Evolutionary conservation across 352 stramenopile species (phyloP).

Genomic region (Pythium plurisporium): DNA sequence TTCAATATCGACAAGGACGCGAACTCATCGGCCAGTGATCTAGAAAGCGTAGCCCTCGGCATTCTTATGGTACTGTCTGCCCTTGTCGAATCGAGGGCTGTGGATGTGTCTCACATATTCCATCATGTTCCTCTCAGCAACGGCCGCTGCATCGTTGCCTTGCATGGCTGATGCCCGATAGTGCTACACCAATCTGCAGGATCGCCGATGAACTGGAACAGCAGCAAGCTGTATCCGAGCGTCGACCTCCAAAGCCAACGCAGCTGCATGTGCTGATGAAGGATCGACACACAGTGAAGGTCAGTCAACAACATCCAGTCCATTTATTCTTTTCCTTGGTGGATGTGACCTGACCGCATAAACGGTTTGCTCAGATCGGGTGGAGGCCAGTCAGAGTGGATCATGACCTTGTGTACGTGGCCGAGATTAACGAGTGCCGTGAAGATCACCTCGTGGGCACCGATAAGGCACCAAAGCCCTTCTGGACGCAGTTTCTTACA

Average conservation of each 20-base stretch:
- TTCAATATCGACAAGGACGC: not conserved
- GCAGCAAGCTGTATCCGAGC: constrained; percentile 8
- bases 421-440: constrained; percentile 28
- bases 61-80: constrained; percentile 7
- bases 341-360: no score
- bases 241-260: constrained; percentile 18
- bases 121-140: constrained; percentile 2
- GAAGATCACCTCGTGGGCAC: no score
- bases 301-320: not conserved
- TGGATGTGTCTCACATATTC: not conserved
- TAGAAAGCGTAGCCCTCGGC: not conserved
- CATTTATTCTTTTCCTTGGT: not conserved
- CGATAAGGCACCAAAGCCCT: not conserved
- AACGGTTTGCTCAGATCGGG: constrained; percentile 20
- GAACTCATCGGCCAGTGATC: not conserved
- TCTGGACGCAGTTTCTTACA: constrained; percentile 23
- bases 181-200: not conserved
- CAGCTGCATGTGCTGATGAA: constrained; percentile 14
- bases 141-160: constrained; percentile 20
- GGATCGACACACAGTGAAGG: constrained; percentile 30
- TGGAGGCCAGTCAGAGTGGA: constrained; percentile 24
- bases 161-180: not conserved
- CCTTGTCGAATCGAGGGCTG: not conserved
- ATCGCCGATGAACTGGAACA: constrained; percentile 19
- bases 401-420: constrained; percentile 26